phyloP scores from a whole-genome alignment of 106 monocot species.

The Iris macrosiphon region DNA sequence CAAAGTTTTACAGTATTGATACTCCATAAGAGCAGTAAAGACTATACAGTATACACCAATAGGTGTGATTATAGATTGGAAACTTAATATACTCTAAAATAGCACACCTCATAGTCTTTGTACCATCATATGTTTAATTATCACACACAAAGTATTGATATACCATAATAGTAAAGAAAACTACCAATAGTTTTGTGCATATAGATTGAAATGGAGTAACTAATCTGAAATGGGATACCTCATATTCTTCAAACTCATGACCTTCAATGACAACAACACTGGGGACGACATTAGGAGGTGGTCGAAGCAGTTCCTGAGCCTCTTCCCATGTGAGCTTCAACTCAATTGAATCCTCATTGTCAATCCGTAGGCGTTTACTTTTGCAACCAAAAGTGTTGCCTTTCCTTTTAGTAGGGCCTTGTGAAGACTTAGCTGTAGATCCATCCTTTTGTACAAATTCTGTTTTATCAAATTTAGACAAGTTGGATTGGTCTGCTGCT shows the following conservation, averaged over 20 bases:
- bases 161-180: too few species aligned
- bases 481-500: conserved; percentile 18
- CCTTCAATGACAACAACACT: conserved; percentile 61
- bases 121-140: too few species aligned
- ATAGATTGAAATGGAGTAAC: too few species aligned
- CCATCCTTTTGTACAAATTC: conserved; percentile 42
- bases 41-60: too few species aligned
- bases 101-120: too few species aligned
- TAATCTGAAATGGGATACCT: conserved; percentile 33
- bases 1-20: too few species aligned
- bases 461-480: conserved; percentile 27
- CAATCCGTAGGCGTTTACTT: conserved; percentile 59
- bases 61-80: too few species aligned
- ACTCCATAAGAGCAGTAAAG: too few species aligned
- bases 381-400: conserved; percentile 37
- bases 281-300: conserved; percentile 43
- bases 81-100: too few species aligned
- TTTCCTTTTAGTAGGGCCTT: conserved; percentile 38
- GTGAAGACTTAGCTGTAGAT: conserved; percentile 17
- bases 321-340: conserved; percentile 80
- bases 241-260: conserved; percentile 78
- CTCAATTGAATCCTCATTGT: conserved; percentile 71
- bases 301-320: conserved; percentile 69
- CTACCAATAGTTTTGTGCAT: too few species aligned
- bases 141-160: too few species aligned